Percentiles rank a stretch among this genome's conserved stretches.
Conservation (phyloP, 768 basidiomycete genomes). For the Asterophora parasitica region DNA sequence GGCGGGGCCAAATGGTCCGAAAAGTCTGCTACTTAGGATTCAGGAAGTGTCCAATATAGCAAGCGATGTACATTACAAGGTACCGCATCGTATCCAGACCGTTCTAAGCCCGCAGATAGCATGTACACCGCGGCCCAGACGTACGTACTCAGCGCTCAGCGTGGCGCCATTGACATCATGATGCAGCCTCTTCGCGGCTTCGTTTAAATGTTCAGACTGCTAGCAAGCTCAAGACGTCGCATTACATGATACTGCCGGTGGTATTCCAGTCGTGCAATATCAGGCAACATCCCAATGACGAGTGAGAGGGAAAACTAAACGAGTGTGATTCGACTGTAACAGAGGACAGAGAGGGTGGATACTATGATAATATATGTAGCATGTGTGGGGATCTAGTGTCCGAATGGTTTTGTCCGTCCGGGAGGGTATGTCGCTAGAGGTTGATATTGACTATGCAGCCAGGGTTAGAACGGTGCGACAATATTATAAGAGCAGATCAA, state of each 20-base stretch:
- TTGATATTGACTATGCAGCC: slow-evolving; percentile 19
- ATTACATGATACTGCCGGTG: neutral
- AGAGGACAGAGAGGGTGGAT: slow-evolving; percentile 6
- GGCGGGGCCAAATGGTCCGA: neutral
- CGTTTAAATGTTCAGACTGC: too few species aligned
- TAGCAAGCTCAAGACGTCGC: neutral
- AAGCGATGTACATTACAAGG: too few species aligned
- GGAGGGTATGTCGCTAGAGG: slow-evolving; percentile 9
- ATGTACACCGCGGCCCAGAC: neutral
- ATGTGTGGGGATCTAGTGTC: neutral
- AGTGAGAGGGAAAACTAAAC: neutral
- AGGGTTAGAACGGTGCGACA: neutral
- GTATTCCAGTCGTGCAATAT: neutral
- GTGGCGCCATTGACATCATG: neutral
- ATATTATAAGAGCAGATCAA: too few species aligned
- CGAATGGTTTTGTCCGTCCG: neutral
- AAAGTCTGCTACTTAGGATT: too few species aligned
- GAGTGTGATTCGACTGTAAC: slow-evolving; percentile 5
- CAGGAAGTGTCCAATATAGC: neutral
- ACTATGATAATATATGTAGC: neutral
- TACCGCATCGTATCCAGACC: too few species aligned
- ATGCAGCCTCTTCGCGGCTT: neutral
- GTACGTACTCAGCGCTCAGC: neutral
- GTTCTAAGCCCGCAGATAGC: too few species aligned
- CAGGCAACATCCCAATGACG: too few species aligned